These are phyloP conservation scores for Globisporangium uncinulatum DNA, from an alignment of 352 stramenopile genomes.

Conservation along the genomic window DNA sequence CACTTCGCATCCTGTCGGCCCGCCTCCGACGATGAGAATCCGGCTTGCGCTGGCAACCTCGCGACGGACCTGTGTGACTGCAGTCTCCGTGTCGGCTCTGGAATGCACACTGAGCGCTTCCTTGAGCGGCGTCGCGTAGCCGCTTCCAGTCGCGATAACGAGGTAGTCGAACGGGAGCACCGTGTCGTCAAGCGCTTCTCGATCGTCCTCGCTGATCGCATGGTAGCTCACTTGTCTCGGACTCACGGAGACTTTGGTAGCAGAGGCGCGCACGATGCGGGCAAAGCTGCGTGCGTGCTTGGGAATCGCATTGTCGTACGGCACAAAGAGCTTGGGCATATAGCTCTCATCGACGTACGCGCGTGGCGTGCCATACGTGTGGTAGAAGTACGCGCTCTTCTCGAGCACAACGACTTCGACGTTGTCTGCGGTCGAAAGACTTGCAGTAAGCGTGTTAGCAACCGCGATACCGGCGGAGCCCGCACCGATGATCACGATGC, in stretches of 20 bases:
- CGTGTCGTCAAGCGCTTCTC: conserved; percentile 3
- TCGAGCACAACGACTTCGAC: conserved; percentile 50
- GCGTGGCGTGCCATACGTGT: conserved; percentile 37
- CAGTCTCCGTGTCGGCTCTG: conserved; percentile 13
- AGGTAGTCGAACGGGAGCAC: conserved; percentile 44
- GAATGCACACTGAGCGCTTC: conserved; percentile 18
- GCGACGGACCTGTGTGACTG: conserved; percentile 19
- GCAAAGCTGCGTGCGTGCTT: conserved; percentile 1
- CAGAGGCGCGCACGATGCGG: conserved; percentile 6
- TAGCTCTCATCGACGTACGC: conserved; percentile 48
- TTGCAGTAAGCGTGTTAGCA: conserved; percentile 30
- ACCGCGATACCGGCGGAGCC: conserved; percentile 45
- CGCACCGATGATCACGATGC: conserved; percentile 54
- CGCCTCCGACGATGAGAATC: conserved; percentile 44
- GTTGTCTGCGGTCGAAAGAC: conserved; percentile 28
- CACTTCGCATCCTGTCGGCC: conserved; percentile 40
- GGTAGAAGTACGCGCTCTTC: conserved; percentile 48
- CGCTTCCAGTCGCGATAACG: conserved; percentile 48
- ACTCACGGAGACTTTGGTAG: not conserved
- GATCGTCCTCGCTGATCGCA: not conserved
- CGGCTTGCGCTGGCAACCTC: conserved; percentile 27
- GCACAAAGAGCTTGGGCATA: conserved; percentile 56
- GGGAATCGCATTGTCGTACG: conserved; percentile 53
- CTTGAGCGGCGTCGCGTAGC: conserved; percentile 52
- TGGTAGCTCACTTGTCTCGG: conserved; percentile 4